Evolutionary conservation across 495 filamentous ascomycete species (phyloP), one percentile per base, ranked within the genome.

Genomic region (Penicillium lagena): DNA sequence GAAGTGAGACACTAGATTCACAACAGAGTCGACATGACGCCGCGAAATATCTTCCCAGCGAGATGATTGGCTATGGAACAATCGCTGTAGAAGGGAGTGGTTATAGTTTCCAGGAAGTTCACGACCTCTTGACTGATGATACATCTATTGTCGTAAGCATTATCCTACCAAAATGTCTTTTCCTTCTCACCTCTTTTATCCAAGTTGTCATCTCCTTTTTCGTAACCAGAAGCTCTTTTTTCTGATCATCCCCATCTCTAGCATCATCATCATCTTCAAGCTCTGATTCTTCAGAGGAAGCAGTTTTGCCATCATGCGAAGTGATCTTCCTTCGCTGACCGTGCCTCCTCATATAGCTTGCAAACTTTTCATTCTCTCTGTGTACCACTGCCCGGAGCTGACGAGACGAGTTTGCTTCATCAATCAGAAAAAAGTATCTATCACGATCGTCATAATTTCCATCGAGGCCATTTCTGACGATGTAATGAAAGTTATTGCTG

Each of bases 31-130:
- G 1, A 64, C 49, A n/a, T 66, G 47, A 2, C n/a, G 8, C 12
- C 37, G 46, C 35, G 51, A 29, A 13, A 58, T 60, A 6, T 43
- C 10, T 0, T 10, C 35, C 67, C 67, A 71, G 2, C 50, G 43
- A 0, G 11, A n/a, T 29, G 58, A 70, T 44, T 75, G 66, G 9
- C 49, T 48, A 37, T 60, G 65, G 29, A 73, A 74, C 1, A 74
- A 40, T 33, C 66, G 60, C 1, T 43, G 43, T 0, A 75, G 45
- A 0, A 73, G 50, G 1, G 62, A 39, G 11, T 65, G 59, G 29
- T 75, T 76, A 48, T 68, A 67, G 33, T 62, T 76, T 1, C 75
- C 73, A 1, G 67, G 47, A 2, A 77, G 49, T 38, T 75, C 66
- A 31, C 47, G 50, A 9, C 70, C 73, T 8, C 72, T 35, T 2